These are phyloP conservation scores for Trametes polyzona DNA, from an alignment of 1,284 basidiomycete species.

Conservation along the genomic window DNA sequence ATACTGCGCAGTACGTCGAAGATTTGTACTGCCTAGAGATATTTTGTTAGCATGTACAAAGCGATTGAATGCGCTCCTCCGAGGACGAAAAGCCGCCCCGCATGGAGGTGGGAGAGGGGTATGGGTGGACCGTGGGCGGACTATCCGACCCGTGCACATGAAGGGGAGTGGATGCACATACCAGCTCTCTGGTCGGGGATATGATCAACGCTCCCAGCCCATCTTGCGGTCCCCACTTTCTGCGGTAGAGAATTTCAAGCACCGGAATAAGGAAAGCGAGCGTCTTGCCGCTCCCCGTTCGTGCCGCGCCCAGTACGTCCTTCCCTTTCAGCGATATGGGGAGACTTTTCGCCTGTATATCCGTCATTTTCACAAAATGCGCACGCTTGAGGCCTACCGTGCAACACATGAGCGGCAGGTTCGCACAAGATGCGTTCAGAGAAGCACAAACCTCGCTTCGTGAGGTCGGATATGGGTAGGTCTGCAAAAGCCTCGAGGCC, in stretches of 20 bases:
- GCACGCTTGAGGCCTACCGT: slow-evolving; percentile 78
- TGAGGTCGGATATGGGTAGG: slow-evolving; percentile 70
- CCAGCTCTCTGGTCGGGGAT: slow-evolving; percentile 93
- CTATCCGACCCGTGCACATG: too few species aligned
- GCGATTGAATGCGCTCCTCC: too few species aligned
- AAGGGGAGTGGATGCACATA: slow-evolving; percentile 48
- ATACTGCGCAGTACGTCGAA: slow-evolving; percentile 95
- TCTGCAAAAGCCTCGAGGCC: slow-evolving; percentile 61
- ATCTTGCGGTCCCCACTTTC: slow-evolving; percentile 81
- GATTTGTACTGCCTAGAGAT: slow-evolving; percentile 88
- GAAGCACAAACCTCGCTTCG: slow-evolving; percentile 60
- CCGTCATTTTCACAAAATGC: slow-evolving; percentile 87
- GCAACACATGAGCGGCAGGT: neutral
- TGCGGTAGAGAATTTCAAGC: slow-evolving; percentile 74
- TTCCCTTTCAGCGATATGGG: slow-evolving; percentile 67
- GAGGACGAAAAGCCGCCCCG: too few species aligned
- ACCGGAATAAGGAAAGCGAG: slow-evolving; percentile 82
- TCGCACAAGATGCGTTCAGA: neutral
- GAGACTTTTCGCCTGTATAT: slow-evolving; percentile 73
- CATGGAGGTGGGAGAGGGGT: too few species aligned
- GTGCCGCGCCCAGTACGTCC: slow-evolving; percentile 78
- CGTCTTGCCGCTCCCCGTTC: slow-evolving; percentile 86
- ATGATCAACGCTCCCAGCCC: slow-evolving; percentile 93
- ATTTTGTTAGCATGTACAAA: neutral
- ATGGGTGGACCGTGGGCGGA: too few species aligned